Evolutionary conservation across 2,329 filamentous ascomycete genomes (phyloP).

Genomic region (Microcyclospora pomicola): DNA sequence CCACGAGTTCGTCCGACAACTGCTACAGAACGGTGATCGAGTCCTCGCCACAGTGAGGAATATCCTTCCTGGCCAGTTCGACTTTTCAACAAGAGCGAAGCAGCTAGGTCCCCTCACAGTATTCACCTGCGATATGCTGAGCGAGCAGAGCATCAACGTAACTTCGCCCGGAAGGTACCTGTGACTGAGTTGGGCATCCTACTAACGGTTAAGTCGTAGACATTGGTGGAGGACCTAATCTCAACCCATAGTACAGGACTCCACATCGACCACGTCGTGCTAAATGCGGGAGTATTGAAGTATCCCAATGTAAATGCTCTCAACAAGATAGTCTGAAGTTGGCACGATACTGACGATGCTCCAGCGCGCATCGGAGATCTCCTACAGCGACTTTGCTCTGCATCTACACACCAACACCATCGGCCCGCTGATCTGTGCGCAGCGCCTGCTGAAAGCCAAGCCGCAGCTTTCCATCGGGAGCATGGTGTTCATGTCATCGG

Average conservation of each 20-base stretch:
- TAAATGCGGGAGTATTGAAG: slow-evolving; percentile 43
- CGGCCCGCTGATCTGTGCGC: slow-evolving; percentile 43
- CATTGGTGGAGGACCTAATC: slow-evolving; percentile 26
- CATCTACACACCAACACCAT: slow-evolving; percentile 46
- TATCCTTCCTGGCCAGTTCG: slow-evolving; percentile 5
- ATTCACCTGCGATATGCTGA: slow-evolving; percentile 36
- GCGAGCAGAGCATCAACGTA: slow-evolving; percentile 38
- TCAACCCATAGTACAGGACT: slow-evolving; percentile 21
- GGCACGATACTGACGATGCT: background rate
- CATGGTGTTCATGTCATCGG: slow-evolving; percentile 43
- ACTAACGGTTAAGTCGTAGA: slow-evolving; percentile 16
- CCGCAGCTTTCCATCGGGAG: slow-evolving; percentile 32
- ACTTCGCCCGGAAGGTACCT: slow-evolving; percentile 2
- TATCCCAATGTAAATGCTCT: slow-evolving; percentile 39
- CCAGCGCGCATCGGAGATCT: slow-evolving; percentile 39
- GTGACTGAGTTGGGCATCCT: too few species aligned
- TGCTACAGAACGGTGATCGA: slow-evolving; percentile 32
- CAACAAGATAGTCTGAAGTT: background rate
- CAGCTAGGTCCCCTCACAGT: slow-evolving; percentile 3
- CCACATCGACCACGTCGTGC: slow-evolving; percentile 40
- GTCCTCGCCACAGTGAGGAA: slow-evolving; percentile 40
- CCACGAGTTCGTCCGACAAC: slow-evolving; percentile 39
- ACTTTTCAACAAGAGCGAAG: background rate
- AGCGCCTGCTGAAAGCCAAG: slow-evolving; percentile 35
- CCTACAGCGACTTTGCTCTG: slow-evolving; percentile 39